A percentile compares a stretch with the other conserved stretches of the same genome.
Evolutionary conservation across 2,329 filamentous ascomycete species (phyloP).

Genomic region (Nemania bipapillata): DNA sequence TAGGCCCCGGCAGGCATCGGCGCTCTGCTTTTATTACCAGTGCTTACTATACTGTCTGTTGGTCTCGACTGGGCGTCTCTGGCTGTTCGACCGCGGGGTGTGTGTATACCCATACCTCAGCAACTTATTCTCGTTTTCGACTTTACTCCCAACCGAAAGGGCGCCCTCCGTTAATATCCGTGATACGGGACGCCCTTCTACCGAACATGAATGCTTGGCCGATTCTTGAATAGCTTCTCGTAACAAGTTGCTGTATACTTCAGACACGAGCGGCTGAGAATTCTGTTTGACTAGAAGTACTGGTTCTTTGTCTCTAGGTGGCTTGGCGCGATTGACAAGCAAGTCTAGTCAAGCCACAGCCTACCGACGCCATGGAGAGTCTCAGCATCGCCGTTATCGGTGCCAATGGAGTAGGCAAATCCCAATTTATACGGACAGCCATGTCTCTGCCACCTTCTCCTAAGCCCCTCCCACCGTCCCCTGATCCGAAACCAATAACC

Average conservation of each 20-base stretch:
- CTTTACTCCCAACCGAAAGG: background rate
- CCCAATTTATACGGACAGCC: conserved; percentile 72
- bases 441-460: conserved; percentile 64
- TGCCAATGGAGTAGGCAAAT: conserved; percentile 73
- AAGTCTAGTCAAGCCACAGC: conserved; percentile 31
- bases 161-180: background rate
- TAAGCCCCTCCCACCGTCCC: conserved; percentile 55
- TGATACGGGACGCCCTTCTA: conserved; percentile 17
- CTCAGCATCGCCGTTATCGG: conserved; percentile 75
- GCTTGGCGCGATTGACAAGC: conserved; percentile 21
- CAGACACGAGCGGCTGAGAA: conserved; percentile 14
- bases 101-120: background rate
- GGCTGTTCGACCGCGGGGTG: background rate
- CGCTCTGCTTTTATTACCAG: conserved; percentile 1
- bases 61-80: background rate
- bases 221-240: conserved; percentile 15
- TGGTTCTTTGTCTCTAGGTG: conserved; percentile 26
- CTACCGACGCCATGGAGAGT: conserved; percentile 62
- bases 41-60: conserved; percentile 1
- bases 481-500: conserved; percentile 65
- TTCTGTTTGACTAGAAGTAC: conserved; percentile 1
- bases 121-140: background rate
- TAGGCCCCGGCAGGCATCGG: background rate
- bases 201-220: conserved; percentile 28
- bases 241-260: conserved; percentile 9